Conservation (phyloP, 2,329 filamentous ascomycete genomes). For the Scedosporium aurantiacum region DNA sequence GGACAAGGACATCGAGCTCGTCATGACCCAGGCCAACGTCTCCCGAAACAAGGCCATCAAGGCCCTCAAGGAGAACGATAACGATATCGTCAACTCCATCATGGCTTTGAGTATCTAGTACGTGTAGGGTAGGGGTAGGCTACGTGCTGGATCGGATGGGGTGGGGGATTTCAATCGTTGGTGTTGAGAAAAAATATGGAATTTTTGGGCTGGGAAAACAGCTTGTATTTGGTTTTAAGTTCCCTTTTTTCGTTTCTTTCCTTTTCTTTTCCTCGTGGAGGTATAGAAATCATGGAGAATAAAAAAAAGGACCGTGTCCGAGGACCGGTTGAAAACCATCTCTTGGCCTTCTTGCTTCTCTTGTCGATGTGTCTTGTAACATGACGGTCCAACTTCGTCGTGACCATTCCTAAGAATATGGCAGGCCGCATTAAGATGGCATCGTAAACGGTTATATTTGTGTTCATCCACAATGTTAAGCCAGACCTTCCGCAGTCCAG, state of each 20-base stretch:
- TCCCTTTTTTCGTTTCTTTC: neutral
- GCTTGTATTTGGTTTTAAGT: neutral
- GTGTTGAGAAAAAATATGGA: neutral
- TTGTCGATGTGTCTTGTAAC: no score
- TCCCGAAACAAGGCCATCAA: constrained; percentile 98
- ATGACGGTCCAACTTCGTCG: no score
- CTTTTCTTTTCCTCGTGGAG: neutral
- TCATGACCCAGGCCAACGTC: constrained; percentile 96
- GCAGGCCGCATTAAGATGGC: no score
- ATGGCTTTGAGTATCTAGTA: constrained; percentile 84
- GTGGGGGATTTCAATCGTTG: neutral
- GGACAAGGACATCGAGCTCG: constrained; percentile 98
- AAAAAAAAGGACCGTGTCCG: neutral
- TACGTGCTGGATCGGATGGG: neutral
- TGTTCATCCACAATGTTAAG: no score
- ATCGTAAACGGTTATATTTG: no score
- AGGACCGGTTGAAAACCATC: neutral
- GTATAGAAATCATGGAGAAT: neutral
- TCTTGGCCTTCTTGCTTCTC: neutral
- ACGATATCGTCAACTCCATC: constrained; percentile 99
- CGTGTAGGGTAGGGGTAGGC: neutral
- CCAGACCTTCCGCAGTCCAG: no score
- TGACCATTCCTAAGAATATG: no score
- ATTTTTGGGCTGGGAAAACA: neutral
- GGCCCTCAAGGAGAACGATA: constrained; percentile 97